A percentile compares a stretch with the other conserved stretches of the same genome.
Conservation (phyloP, 768 basidiomycete genomes). For the Hebeloma cylindrosporum region DNA sequence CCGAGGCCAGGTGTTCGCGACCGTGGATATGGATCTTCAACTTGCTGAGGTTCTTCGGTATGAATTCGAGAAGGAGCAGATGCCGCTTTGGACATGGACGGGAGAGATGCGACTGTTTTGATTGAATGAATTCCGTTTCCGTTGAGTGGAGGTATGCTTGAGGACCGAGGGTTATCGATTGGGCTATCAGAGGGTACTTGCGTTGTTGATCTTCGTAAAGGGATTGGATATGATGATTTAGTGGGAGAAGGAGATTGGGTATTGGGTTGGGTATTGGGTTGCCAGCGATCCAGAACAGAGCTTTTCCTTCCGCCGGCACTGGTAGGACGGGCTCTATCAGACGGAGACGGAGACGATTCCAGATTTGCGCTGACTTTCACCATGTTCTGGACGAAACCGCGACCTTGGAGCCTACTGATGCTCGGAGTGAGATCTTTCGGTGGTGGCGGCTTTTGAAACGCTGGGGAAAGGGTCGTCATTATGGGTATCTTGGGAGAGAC, state of each 20-base stretch:
- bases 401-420: constrained; percentile 77
- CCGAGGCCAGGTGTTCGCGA: constrained; percentile 48
- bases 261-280: constrained; percentile 37
- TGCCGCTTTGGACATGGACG: constrained; percentile 35
- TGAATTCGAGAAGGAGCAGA: constrained; percentile 16
- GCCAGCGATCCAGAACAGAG: constrained; percentile 77
- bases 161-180: background rate
- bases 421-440: constrained; percentile 79
- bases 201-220: constrained; percentile 20
- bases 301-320: constrained; percentile 37
- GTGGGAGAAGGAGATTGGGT: constrained; percentile 41
- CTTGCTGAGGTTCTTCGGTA: constrained; percentile 16
- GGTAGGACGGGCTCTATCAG: constrained; percentile 32
- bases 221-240: constrained; percentile 40
- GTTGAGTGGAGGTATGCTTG: background rate
- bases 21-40: constrained; percentile 28
- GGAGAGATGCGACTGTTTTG: constrained; percentile 38
- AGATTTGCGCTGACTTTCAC: constrained; percentile 67
- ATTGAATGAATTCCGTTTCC: constrained; percentile 17
- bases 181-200: constrained; percentile 5
- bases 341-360: constrained; percentile 39
- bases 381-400: constrained; percentile 84
- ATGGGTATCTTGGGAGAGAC: constrained; percentile 41
- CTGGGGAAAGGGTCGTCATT: constrained; percentile 49
- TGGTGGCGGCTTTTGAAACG: constrained; percentile 55